phyloP scores from a whole-genome alignment of 2,329 filamentous ascomycete genomes.

The Aschersonia sp. region DNA sequence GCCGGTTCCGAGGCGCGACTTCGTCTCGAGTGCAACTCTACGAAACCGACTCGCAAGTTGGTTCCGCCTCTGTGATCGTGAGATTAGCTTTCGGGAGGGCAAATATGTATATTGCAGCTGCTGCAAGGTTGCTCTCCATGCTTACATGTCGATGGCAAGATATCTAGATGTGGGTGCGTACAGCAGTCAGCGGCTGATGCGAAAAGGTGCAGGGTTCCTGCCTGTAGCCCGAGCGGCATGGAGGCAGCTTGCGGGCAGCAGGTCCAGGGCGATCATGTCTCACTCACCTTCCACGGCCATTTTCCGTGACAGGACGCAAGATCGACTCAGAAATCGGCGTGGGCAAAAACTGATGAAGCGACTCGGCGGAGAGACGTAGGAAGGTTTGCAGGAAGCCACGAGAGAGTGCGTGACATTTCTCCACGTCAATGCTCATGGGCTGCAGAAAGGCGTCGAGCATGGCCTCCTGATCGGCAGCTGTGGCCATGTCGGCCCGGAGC shows the following conservation, averaged over 20 bases:
- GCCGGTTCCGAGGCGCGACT: slow-evolving; percentile 1
- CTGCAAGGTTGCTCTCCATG: slow-evolving; percentile 2
- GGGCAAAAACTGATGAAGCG: slow-evolving; percentile 40
- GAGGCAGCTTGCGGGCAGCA: not conserved
- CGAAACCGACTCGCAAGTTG: slow-evolving; percentile 53
- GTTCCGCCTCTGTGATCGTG: slow-evolving; percentile 42
- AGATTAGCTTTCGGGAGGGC: not conserved
- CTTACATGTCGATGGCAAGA: slow-evolving; percentile 52
- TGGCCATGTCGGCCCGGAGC: slow-evolving; percentile 1
- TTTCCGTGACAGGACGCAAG: slow-evolving; percentile 29
- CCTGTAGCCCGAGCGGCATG: not conserved
- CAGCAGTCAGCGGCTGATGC: not conserved
- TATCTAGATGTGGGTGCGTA: slow-evolving; percentile 24
- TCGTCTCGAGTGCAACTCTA: slow-evolving; percentile 37
- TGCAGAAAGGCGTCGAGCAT: slow-evolving; percentile 29
- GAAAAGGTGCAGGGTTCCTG: too few species aligned
- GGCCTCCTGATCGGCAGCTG: slow-evolving; percentile 2
- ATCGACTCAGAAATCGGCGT: slow-evolving; percentile 48
- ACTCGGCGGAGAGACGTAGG: slow-evolving; percentile 33
- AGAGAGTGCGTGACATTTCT: slow-evolving; percentile 31
- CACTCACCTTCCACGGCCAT: slow-evolving; percentile 33
- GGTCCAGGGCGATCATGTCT: not conserved
- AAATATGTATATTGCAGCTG: slow-evolving; percentile 13
- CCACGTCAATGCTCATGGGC: slow-evolving; percentile 33
- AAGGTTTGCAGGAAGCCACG: slow-evolving; percentile 32